phyloP scores from a whole-genome alignment of 1,284 basidiomycete species.

The Schizophyllum commune region DNA sequence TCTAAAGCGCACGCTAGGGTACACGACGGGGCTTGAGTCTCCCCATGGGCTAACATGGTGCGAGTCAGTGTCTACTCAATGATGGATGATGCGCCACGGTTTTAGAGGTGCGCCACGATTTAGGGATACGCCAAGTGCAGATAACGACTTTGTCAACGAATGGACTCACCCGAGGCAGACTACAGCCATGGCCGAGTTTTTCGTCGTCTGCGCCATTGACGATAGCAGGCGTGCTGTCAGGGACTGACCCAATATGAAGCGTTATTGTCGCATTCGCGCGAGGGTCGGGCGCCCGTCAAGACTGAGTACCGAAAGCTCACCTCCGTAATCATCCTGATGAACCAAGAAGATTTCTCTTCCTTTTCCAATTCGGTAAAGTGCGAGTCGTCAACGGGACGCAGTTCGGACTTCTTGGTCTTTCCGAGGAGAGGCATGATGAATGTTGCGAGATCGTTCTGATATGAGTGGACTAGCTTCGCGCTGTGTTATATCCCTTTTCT shows the following conservation, averaged over 20 bases:
- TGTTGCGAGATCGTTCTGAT: neutral
- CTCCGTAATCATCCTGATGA: neutral
- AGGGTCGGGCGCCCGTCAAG: no score
- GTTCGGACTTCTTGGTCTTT: neutral
- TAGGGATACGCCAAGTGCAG: no score
- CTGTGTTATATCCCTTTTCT: neutral
- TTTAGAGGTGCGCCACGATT: no score
- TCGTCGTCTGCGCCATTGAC: neutral
- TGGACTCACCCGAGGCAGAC: neutral
- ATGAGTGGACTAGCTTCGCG: neutral
- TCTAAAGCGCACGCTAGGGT: neutral
- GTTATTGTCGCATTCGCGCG: neutral
- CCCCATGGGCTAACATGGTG: neutral
- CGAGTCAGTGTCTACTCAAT: no score
- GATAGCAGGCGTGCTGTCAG: neutral
- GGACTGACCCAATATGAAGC: neutral
- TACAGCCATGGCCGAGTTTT: neutral
- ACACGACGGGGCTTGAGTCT: neutral
- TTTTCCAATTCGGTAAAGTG: neutral
- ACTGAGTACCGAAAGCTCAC: neutral
- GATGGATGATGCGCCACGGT: no score
- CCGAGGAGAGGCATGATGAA: neutral
- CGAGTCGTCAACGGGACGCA: neutral
- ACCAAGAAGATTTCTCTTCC: neutral
- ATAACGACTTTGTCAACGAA: no score